Conservation (phyloP, 2,329 filamentous ascomycete species). For the Clonostachys chloroleuca region DNA sequence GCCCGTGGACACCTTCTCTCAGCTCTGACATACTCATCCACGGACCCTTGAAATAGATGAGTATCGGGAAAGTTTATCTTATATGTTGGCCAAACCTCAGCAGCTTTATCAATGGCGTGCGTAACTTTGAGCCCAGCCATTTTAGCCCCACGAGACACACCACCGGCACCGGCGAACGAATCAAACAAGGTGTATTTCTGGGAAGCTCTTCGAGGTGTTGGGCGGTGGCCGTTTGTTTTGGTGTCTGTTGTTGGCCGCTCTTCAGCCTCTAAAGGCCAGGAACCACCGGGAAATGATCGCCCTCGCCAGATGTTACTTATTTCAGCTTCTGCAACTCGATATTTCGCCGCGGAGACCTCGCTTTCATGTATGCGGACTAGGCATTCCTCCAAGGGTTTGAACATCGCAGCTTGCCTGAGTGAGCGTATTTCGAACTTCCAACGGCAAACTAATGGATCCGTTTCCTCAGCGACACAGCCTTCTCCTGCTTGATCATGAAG, state of each 20-base stretch:
- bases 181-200: slow-evolving; percentile 66
- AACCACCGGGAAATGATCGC: slow-evolving; percentile 19
- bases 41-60: slow-evolving; percentile 39
- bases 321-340: slow-evolving; percentile 17
- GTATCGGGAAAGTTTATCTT: slow-evolving; percentile 49
- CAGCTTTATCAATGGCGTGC: slow-evolving; percentile 61
- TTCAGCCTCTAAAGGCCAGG: slow-evolving; percentile 13
- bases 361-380: slow-evolving; percentile 21
- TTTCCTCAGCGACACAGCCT: slow-evolving; percentile 10
- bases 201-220: slow-evolving; percentile 5
- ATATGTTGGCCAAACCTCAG: slow-evolving; percentile 53
- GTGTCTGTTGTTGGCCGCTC: slow-evolving; percentile 11
- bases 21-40: slow-evolving; percentile 41
- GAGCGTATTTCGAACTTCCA: slow-evolving; percentile 33
- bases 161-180: slow-evolving; percentile 69
- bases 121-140: slow-evolving; percentile 51
- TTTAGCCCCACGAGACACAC: slow-evolving; percentile 61
- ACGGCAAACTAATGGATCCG: slow-evolving; percentile 43
- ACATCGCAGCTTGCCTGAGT: slow-evolving; percentile 11
- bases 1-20: slow-evolving; percentile 30
- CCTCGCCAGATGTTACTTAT: slow-evolving; percentile 26
- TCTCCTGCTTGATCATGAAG: slow-evolving; percentile 3
- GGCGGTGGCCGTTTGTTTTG: slow-evolving; percentile 5
- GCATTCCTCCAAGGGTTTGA: slow-evolving; percentile 19
- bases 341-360: slow-evolving; percentile 21